Evolutionary conservation across 768 basidiomycete species (phyloP).

Genomic region (Mycena leptocephala): DNA sequence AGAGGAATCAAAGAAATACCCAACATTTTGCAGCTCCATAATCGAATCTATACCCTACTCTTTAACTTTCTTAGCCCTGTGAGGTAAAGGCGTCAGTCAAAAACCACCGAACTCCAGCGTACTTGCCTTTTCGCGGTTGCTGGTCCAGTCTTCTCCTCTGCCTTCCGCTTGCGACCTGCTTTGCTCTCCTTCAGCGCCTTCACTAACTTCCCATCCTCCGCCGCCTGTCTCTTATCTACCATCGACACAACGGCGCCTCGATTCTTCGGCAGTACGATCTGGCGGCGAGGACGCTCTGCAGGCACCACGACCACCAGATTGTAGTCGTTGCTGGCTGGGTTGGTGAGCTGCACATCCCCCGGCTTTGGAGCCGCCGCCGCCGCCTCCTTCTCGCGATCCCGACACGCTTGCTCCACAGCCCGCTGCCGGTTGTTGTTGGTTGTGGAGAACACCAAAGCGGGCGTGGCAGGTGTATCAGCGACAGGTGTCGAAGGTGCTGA

Average conservation of each 20-base stretch:
- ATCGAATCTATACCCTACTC: too few relatives aligned
- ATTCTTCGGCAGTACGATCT: background rate
- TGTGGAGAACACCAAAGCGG: background rate
- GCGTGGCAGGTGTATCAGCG: background rate
- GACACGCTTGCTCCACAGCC: background rate
- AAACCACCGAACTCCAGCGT: too few relatives aligned
- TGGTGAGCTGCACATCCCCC: background rate
- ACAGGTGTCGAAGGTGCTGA: background rate
- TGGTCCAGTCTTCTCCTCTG: too few relatives aligned
- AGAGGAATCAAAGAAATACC: too few relatives aligned
- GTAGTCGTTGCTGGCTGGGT: background rate
- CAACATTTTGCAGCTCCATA: too few relatives aligned
- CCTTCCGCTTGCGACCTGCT: too few relatives aligned
- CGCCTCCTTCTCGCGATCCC: background rate
- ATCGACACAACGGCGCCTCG: background rate
- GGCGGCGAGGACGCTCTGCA: background rate
- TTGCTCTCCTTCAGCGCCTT: background rate
- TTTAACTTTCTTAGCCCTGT: too few relatives aligned
- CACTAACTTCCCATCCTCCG: background rate
- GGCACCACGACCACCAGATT: background rate
- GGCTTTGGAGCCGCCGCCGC: background rate
- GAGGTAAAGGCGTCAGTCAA: too few relatives aligned
- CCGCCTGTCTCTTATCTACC: background rate
- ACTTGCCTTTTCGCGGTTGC: too few relatives aligned
- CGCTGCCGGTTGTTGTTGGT: background rate